phyloP scores from a whole-genome alignment of 768 basidiomycete species.

The Boletus insuetus region DNA sequence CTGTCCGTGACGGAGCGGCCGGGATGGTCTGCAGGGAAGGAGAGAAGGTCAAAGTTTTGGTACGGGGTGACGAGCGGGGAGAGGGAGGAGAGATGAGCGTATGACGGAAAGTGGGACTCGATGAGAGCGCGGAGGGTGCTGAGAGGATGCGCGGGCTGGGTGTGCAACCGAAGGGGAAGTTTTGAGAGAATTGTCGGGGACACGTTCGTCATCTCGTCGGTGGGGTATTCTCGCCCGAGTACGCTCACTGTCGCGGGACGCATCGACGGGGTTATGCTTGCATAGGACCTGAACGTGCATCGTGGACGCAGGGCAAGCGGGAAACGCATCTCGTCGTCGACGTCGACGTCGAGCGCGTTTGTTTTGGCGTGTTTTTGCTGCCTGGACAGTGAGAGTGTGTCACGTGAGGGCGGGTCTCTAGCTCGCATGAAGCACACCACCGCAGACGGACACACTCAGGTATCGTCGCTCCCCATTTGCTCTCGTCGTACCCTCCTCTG shows the following conservation, averaged over 20 bases:
- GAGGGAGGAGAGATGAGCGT: conserved; percentile 68
- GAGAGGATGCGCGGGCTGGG: conserved; percentile 77
- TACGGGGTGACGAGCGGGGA: conserved; percentile 87
- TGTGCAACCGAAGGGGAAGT: conserved; percentile 72
- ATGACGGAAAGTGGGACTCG: conserved; percentile 79
- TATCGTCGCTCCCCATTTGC: conserved; percentile 6
- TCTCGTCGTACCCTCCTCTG: conserved; percentile 1
- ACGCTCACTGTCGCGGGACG: conserved; percentile 40
- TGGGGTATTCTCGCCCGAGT: conserved; percentile 63
- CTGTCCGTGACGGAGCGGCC: conserved; percentile 88
- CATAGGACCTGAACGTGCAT: conserved; percentile 11
- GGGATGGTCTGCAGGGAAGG: conserved; percentile 91
- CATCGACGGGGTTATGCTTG: not conserved
- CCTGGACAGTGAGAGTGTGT: not conserved
- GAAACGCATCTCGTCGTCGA: conserved; percentile 17
- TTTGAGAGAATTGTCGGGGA: conserved; percentile 84
- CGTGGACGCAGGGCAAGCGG: not conserved
- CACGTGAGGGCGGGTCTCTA: conserved; percentile 5
- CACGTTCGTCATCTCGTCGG: conserved; percentile 82
- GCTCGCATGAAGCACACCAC: not conserved
- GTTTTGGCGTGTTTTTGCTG: conserved; percentile 17
- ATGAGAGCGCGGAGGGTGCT: conserved; percentile 80
- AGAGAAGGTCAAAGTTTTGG: conserved; percentile 96
- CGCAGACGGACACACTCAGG: conserved; percentile 12
- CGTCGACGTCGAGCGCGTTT: conserved; percentile 14